Percentiles rank a stretch among this genome's conserved stretches.
Conservation (phyloP, 768 basidiomycete species). For the Tricholoma bakamatsutake region DNA sequence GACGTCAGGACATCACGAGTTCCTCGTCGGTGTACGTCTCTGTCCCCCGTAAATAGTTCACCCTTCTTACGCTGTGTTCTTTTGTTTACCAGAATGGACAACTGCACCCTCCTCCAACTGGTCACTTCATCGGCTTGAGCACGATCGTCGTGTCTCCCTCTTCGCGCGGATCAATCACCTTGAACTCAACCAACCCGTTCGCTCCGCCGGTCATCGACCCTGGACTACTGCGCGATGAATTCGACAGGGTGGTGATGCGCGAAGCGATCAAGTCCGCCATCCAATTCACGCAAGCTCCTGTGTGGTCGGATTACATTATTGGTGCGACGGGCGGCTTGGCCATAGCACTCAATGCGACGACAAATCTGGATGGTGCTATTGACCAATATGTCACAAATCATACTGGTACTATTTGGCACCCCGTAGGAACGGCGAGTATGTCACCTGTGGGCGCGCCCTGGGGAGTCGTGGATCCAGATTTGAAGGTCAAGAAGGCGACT, state of each 20-base stretch:
- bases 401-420: slow-evolving; percentile 3
- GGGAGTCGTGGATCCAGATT: slow-evolving; percentile 8
- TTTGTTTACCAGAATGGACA: slow-evolving; percentile 8
- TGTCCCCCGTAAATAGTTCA: background rate
- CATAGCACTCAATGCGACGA: slow-evolving; percentile 2
- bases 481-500: slow-evolving; percentile 9
- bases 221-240: slow-evolving; percentile 6
- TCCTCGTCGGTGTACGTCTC: slow-evolving; percentile 10
- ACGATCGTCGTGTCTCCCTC: slow-evolving; percentile 14
- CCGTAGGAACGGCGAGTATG: slow-evolving; percentile 11
- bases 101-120: slow-evolving; percentile 7
- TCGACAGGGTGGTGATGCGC: slow-evolving; percentile 10
- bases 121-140: slow-evolving; percentile 10
- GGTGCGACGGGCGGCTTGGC: slow-evolving; percentile 6
- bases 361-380: background rate
- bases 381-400: background rate
- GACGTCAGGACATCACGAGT: slow-evolving; percentile 21
- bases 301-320: slow-evolving; percentile 11
- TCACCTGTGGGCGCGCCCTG: slow-evolving; percentile 4
- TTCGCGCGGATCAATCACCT: slow-evolving; percentile 7
- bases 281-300: slow-evolving; percentile 8
- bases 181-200: slow-evolving; percentile 8
- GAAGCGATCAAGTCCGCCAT: slow-evolving; percentile 12
- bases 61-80: background rate
- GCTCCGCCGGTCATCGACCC: slow-evolving; percentile 13